Conservation (phyloP, 306 rosid species). For the Hippophae rhamnoides region DNA sequence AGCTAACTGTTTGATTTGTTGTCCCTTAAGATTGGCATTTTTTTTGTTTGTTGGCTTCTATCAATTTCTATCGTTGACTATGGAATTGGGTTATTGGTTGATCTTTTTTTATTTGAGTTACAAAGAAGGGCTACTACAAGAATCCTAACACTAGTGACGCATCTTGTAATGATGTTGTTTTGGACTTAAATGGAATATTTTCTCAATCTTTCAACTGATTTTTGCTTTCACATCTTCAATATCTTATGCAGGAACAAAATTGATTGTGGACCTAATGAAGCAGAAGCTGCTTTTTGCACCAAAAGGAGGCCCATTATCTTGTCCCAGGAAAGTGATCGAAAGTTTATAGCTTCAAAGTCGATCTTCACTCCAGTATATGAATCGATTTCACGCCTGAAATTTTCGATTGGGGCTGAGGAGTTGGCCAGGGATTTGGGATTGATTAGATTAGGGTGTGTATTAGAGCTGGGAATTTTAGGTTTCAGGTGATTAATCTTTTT, state of each 20-base stretch:
- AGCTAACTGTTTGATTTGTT: background rate
- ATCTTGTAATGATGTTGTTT: background rate
- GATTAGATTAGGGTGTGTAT: too few relatives aligned
- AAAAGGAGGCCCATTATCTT: constrained; percentile 97
- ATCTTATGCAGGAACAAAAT: constrained; percentile 77
- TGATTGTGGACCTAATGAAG: constrained; percentile 76
- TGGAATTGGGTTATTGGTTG: background rate
- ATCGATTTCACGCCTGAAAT: too few relatives aligned
- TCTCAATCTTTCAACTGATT: constrained; percentile 9
- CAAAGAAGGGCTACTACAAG: background rate
- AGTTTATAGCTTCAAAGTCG: too few relatives aligned
- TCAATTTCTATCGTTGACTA: background rate
- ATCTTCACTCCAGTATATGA: too few relatives aligned
- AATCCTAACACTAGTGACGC: background rate
- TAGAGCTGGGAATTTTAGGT: too few relatives aligned
- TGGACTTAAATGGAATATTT: background rate
- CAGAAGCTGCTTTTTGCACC: constrained; percentile 77
- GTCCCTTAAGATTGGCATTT: background rate
- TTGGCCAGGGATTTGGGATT: too few relatives aligned
- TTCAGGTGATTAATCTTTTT: too few relatives aligned
- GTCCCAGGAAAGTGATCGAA: constrained; percentile 69
- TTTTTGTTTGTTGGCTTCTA: background rate
- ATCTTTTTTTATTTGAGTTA: too few relatives aligned
- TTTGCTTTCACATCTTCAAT: constrained; percentile 32
- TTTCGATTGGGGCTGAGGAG: too few relatives aligned